Conservation (phyloP, 345 rosid genomes). For the Eucalyptus erythrocorys region DNA sequence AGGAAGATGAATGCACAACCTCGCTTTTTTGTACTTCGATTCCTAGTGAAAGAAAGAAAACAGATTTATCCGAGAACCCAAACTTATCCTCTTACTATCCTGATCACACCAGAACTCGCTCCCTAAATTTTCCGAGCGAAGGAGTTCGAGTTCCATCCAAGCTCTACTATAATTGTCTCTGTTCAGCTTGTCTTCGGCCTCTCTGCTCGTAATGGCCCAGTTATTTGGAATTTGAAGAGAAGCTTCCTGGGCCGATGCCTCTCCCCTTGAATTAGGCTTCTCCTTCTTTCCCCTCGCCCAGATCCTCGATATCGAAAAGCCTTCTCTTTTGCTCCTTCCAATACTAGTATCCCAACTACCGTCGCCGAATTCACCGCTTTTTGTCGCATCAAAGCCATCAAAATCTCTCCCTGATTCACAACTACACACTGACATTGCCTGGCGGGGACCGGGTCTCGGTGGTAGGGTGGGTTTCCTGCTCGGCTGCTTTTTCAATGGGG, state of each 20-base stretch:
- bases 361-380: background rate
- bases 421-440: conserved; percentile 52
- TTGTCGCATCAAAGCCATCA: conserved; percentile 16
- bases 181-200: background rate
- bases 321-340: conserved; percentile 19
- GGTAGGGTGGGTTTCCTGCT: conserved; percentile 39
- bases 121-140: conserved; percentile 3
- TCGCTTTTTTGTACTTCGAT: conserved; percentile 79
- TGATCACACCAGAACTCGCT: conserved; percentile 19
- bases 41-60: conserved; percentile 81
- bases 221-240: conserved; percentile 42
- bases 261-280: conserved; percentile 23
- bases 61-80: conserved; percentile 28
- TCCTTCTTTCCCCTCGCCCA: conserved; percentile 68
- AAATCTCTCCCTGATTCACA: conserved; percentile 59
- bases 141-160: conserved; percentile 3
- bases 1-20: conserved; percentile 68
- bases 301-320: conserved; percentile 76
- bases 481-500: conserved; percentile 43
- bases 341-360: background rate
- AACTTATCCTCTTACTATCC: conserved; percentile 26
- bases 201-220: background rate
- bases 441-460: conserved; percentile 49
- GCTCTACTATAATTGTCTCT: background rate
- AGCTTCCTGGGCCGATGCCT: conserved; percentile 46